These are phyloP conservation scores for Chondrostereum purpureum DNA, from an alignment of 1,284 basidiomycete species.

Conservation along the genomic window DNA sequence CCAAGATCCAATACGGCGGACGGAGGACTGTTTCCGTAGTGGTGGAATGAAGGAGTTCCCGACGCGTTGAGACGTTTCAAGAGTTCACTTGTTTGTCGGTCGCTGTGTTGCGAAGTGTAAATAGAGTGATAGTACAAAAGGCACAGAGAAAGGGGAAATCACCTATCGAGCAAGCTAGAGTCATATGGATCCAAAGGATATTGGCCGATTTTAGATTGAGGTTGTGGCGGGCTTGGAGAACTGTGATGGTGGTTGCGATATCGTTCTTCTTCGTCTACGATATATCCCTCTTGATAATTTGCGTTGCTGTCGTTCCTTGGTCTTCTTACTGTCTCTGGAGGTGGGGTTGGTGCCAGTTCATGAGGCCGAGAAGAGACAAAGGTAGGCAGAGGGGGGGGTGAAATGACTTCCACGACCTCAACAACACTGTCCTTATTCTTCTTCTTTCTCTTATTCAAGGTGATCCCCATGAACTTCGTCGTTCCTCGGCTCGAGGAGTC, in stretches of 20 bases:
- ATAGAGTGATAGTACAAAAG: neutral
- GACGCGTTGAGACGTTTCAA: constrained; percentile 11
- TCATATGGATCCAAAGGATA: constrained; percentile 14
- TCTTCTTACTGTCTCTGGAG: no score
- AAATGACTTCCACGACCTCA: neutral
- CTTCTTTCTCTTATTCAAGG: constrained; percentile 16
- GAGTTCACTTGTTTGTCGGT: constrained; percentile 11
- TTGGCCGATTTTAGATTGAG: constrained; percentile 2
- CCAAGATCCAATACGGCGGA: constrained; percentile 15
- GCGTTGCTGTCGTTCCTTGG: no score
- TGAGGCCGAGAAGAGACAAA: no score
- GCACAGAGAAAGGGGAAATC: neutral
- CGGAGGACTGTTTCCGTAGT: constrained; percentile 15
- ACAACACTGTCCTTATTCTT: constrained; percentile 9
- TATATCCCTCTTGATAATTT: no score
- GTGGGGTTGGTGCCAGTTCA: no score
- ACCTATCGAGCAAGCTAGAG: constrained; percentile 13
- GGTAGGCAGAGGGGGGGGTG: neutral
- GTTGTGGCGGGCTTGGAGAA: neutral
- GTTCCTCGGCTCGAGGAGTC: constrained; percentile 1
- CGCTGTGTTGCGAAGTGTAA: constrained; percentile 4
- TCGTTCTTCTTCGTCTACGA: no score
- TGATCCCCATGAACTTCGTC: constrained; percentile 20
- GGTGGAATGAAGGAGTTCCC: constrained; percentile 15
- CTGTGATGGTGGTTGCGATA: neutral